Evolutionary conservation across 2,329 filamentous ascomycete species (phyloP).

Genomic region (Botryosphaeria dothidea): DNA sequence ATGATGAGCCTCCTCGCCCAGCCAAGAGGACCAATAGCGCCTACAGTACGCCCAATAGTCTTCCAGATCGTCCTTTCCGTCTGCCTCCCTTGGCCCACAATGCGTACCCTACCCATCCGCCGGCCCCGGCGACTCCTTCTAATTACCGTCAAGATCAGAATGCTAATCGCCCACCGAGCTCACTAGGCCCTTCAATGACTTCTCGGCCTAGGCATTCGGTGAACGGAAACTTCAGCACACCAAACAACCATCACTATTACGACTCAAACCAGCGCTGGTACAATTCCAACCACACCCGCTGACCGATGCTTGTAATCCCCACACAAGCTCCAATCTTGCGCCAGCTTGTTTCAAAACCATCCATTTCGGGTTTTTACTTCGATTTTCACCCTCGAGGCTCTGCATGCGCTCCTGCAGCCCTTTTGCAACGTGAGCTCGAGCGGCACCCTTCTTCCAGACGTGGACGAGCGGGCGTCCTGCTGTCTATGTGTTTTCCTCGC

Average conservation of each 20-base stretch:
- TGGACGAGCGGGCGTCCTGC: not conserved
- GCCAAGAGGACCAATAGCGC: conserved; percentile 23
- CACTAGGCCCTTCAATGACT: conserved; percentile 8
- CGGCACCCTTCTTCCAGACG: not conserved
- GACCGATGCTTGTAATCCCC: not conserved
- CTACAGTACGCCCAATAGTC: conserved; percentile 40
- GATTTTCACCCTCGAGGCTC: not conserved
- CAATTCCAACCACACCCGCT: conserved; percentile 1
- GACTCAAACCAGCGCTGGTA: not conserved
- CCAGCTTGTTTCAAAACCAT: not conserved
- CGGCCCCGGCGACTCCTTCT: conserved; percentile 11
- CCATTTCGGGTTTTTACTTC: not conserved
- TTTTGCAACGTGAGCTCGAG: not conserved
- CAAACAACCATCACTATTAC: not conserved
- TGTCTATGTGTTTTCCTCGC: not conserved
- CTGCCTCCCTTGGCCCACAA: conserved; percentile 9
- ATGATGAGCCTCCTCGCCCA: conserved; percentile 36
- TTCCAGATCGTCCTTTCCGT: conserved; percentile 28
- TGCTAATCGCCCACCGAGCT: conserved; percentile 16
- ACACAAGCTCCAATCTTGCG: not conserved
- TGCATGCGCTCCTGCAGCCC: not conserved
- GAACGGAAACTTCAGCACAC: conserved; percentile 11
- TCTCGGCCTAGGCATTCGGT: conserved; percentile 17
- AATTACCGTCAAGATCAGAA: conserved; percentile 13
- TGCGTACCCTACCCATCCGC: conserved; percentile 11